These are phyloP conservation scores for Nematocida sp. DNA, from an alignment of 371 early-diverging fungal species.

Conservation along the genomic window DNA sequence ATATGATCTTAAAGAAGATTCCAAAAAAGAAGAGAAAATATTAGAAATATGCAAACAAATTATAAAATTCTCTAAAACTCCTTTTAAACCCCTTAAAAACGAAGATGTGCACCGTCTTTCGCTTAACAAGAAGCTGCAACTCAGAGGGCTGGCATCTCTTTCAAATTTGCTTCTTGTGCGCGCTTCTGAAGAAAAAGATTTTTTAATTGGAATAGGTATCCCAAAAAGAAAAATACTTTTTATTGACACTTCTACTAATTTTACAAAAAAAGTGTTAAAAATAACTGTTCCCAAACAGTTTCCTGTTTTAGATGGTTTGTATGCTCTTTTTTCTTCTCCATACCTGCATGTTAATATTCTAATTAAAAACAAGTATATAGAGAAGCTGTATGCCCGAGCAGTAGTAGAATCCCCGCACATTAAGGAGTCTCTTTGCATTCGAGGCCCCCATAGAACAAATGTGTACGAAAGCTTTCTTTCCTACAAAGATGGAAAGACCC, in stretches of 20 bases:
- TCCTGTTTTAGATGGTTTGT: constrained; percentile 24
- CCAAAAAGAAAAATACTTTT: constrained; percentile 24
- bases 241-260: neutral
- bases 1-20: too few species aligned
- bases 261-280: too few species aligned
- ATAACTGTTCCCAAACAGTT: too few species aligned
- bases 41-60: too few species aligned
- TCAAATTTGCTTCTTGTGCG: constrained; percentile 16
- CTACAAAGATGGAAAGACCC: neutral
- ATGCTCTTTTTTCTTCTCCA: constrained; percentile 12
- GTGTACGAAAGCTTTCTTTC: constrained; percentile 32
- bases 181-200: neutral
- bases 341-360: constrained; percentile 31
- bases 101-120: too few species aligned
- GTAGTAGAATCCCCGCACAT: constrained; percentile 9
- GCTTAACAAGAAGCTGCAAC: constrained; percentile 1
- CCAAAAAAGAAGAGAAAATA: too few species aligned
- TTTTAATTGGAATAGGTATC: constrained; percentile 1
- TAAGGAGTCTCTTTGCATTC: neutral
- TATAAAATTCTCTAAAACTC: too few species aligned
- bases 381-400: constrained; percentile 3
- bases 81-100: too few species aligned
- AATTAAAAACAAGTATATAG: neutral
- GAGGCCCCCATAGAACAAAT: constrained; percentile 24
- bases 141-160: constrained; percentile 27